These are phyloP conservation scores for Aspergillus leporis DNA, from an alignment of 495 filamentous ascomycete genomes.

Conservation along the genomic window DNA sequence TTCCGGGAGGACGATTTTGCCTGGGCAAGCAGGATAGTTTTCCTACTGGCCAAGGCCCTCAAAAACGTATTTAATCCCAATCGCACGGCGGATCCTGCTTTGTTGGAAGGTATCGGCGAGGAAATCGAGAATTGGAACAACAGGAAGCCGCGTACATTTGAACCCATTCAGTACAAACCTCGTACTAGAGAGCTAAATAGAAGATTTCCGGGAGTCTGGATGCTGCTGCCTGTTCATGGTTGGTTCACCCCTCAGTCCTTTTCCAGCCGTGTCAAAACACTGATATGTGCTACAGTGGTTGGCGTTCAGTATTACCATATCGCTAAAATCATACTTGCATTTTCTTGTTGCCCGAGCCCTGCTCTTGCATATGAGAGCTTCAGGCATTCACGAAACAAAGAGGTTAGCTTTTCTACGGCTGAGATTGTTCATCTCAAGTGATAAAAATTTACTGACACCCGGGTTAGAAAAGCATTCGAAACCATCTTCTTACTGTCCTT, in stretches of 20 bases:
- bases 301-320: slow-evolving; percentile 36
- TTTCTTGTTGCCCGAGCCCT: slow-evolving; percentile 18
- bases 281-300: slow-evolving; percentile 18
- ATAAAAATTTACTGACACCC: background rate
- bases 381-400: slow-evolving; percentile 24
- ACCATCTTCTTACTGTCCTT: slow-evolving; percentile 28
- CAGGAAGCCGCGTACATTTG: slow-evolving; percentile 28
- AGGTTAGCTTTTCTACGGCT: slow-evolving; percentile 15
- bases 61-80: slow-evolving; percentile 21
- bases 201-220: slow-evolving; percentile 29
- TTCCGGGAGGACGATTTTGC: slow-evolving; percentile 30
- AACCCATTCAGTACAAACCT: slow-evolving; percentile 21
- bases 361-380: slow-evolving; percentile 26
- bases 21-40: slow-evolving; percentile 32
- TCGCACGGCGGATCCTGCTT: background rate
- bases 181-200: slow-evolving; percentile 11
- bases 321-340: slow-evolving; percentile 30
- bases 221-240: slow-evolving; percentile 36
- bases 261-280: background rate
- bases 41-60: slow-evolving; percentile 28
- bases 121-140: slow-evolving; percentile 29
- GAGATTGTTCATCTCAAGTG: background rate
- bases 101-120: slow-evolving; percentile 3
- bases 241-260: background rate
- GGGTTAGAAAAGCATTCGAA: slow-evolving; percentile 24